Conservation (phyloP, 768 basidiomycete genomes). For the Floccularia luteovirens region DNA sequence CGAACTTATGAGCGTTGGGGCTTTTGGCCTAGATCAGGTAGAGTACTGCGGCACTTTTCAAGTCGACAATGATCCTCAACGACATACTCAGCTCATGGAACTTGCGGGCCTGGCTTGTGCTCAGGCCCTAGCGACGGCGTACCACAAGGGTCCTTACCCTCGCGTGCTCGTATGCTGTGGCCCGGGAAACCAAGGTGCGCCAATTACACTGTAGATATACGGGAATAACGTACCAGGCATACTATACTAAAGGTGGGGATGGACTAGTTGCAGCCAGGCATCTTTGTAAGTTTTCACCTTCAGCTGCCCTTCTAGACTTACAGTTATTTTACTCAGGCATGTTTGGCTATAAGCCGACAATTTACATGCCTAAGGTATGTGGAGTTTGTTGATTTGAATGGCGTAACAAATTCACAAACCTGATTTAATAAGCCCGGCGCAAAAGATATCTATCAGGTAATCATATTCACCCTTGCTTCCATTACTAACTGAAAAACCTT, state of each 20-base stretch:
- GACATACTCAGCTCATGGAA: slow-evolving; percentile 73
- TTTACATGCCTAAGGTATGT: slow-evolving; percentile 90
- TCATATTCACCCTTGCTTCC: background rate
- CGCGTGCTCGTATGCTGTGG: slow-evolving; percentile 94
- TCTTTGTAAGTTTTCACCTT: slow-evolving; percentile 46
- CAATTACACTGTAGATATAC: no score
- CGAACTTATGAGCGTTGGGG: slow-evolving; percentile 89
- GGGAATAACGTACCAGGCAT: background rate
- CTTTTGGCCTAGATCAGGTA: slow-evolving; percentile 93
- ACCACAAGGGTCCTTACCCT: slow-evolving; percentile 56
- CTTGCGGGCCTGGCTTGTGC: slow-evolving; percentile 93
- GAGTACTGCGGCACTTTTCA: slow-evolving; percentile 3
- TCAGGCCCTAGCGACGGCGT: slow-evolving; percentile 76
- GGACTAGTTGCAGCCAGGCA: slow-evolving; percentile 95
- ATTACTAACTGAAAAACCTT: background rate
- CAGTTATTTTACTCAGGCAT: slow-evolving; percentile 42
- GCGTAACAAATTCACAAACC: background rate
- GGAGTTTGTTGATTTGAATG: background rate
- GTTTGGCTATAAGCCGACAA: slow-evolving; percentile 85
- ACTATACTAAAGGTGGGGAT: slow-evolving; percentile 59
- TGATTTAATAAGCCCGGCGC: slow-evolving; percentile 63
- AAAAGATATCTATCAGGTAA: slow-evolving; percentile 87
- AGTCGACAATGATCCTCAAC: background rate
- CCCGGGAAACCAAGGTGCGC: slow-evolving; percentile 84
- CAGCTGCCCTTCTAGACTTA: background rate